A percentile compares a stretch with the other conserved stretches of the same genome.
These are phyloP conservation scores for Vicia faba DNA, from an alignment of 306 rosid genomes.

Conservation along the genomic window DNA sequence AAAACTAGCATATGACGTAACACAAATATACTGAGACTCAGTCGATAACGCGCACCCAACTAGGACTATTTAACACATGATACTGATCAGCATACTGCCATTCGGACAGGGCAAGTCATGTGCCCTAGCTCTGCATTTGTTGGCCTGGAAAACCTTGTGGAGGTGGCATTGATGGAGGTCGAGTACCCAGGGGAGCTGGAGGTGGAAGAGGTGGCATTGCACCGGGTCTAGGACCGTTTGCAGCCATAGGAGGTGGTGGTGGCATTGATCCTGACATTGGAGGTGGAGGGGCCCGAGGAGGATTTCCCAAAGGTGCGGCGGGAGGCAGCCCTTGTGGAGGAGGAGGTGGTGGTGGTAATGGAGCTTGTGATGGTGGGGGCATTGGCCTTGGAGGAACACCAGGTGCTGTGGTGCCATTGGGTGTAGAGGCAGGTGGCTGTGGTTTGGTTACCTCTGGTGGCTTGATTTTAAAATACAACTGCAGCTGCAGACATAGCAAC, in stretches of 20 bases:
- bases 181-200: slow-evolving; percentile 62
- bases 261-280: slow-evolving; percentile 75
- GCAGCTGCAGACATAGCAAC: slow-evolving; percentile 62
- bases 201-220: slow-evolving; percentile 85
- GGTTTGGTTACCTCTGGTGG: slow-evolving; percentile 86
- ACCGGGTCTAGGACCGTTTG: slow-evolving; percentile 83
- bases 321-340: slow-evolving; percentile 76
- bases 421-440: slow-evolving; percentile 64
- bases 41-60: slow-evolving; percentile 4
- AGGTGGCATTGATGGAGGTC: slow-evolving; percentile 76
- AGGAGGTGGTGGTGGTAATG: slow-evolving; percentile 80
- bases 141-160: slow-evolving; percentile 74
- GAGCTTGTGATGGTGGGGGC: slow-evolving; percentile 88
- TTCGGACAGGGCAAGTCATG: slow-evolving; percentile 18
- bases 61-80: slow-evolving; percentile 3
- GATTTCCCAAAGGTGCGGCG: slow-evolving; percentile 66
- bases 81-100: not conserved
- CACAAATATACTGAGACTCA: not conserved
- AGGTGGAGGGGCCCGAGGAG: slow-evolving; percentile 81
- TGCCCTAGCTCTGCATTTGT: slow-evolving; percentile 56
- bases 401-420: slow-evolving; percentile 76
- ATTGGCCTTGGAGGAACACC: slow-evolving; percentile 83
- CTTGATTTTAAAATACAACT: slow-evolving; percentile 84
- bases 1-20: slow-evolving; percentile 2
- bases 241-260: slow-evolving; percentile 80